Evolutionary conservation across 2,329 filamentous ascomycete genomes (phyloP), one percentile per base, ranked within the genome.

Genomic region (Leptodontidium sp.): DNA sequence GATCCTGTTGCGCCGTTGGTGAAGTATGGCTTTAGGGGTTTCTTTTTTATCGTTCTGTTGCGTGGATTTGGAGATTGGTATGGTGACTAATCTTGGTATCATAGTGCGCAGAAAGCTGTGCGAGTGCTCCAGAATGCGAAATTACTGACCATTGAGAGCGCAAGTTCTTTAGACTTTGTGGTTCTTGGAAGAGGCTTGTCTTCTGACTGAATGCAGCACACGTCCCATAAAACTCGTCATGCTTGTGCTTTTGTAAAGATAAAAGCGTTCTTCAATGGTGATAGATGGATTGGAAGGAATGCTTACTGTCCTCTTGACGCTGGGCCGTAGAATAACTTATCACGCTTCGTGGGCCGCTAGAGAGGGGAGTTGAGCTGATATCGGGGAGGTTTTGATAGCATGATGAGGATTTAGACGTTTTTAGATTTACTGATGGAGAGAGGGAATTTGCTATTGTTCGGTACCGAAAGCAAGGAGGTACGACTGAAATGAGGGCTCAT

Each of bases 111-210:
- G n/a, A 43, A 21, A 61, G 24, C 57, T 1, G 35, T 15, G 2
- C 32, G 35, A 5, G 40, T 43, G 5, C 45, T 43, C 38, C 38
- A 21, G n/a, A 15, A 61, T 32, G 84, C 83, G 0, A 78, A 80
- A 1, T 76, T 86, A 11, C 75, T 86, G 15, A 79, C 81, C 15
- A 83, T 85, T 71, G 83, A 85, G 49, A 81, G 81, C 1, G 84
- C 83, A 78, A 78, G 82, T 77, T 11, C 0, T 9, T 24, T 29
- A 35, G 4, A 47, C 4, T 26, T 9, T 65, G 11, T 9, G 5
- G 4, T 32, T 32, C 7, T 8, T 40, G 38, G 38, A 9, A 40
- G 32, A 40, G 38, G 2, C 38, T 40, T 40, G 21, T 40, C 38
- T 40, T 40, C 38, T 40, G 5, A 12, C 38, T 29, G 11, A n/a